These are phyloP conservation scores for Lactifluus hygrophoroides DNA, from an alignment of 768 basidiomycete species.

Conservation along the genomic window DNA sequence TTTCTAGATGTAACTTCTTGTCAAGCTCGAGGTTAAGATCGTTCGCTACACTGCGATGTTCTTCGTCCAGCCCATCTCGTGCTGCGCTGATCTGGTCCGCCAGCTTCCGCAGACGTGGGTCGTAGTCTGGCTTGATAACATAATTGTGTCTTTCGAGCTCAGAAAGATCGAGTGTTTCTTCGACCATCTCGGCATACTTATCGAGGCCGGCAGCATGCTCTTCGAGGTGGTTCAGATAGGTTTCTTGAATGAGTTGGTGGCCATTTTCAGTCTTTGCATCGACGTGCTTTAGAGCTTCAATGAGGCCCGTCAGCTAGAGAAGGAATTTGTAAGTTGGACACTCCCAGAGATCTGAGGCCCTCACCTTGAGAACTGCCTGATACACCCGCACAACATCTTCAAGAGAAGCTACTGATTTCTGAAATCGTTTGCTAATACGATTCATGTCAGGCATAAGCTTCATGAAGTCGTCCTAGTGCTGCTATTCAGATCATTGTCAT, in stretches of 20 bases:
- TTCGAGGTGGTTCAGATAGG: slow-evolving; percentile 53
- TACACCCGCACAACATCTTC: slow-evolving; percentile 96
- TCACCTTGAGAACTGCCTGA: slow-evolving; percentile 81
- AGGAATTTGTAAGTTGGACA: background rate
- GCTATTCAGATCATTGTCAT: background rate
- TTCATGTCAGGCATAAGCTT: slow-evolving; percentile 92
- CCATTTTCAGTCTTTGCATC: slow-evolving; percentile 39
- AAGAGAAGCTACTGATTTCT: slow-evolving; percentile 70
- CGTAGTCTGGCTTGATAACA: slow-evolving; percentile 89
- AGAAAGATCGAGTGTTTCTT: slow-evolving; percentile 87
- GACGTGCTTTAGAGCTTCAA: slow-evolving; percentile 49
- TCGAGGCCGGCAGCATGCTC: slow-evolving; percentile 51
- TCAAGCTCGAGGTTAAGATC: slow-evolving; percentile 79
- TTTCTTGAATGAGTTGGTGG: slow-evolving; percentile 52
- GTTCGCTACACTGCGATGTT: slow-evolving; percentile 60
- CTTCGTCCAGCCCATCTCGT: slow-evolving; percentile 73
- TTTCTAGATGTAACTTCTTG: slow-evolving; percentile 94
- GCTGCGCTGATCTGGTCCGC: slow-evolving; percentile 58
- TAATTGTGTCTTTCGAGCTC: slow-evolving; percentile 81
- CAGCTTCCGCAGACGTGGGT: slow-evolving; percentile 60
- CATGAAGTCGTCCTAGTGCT: slow-evolving; percentile 69
- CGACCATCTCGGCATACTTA: slow-evolving; percentile 90
- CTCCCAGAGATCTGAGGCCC: background rate
- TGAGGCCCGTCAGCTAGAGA: slow-evolving; percentile 63
- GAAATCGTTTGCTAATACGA: slow-evolving; percentile 85